Base-by-base conservation (phyloP, 345 rosid genomes). In the Arabidopsis suecica region DNA sequence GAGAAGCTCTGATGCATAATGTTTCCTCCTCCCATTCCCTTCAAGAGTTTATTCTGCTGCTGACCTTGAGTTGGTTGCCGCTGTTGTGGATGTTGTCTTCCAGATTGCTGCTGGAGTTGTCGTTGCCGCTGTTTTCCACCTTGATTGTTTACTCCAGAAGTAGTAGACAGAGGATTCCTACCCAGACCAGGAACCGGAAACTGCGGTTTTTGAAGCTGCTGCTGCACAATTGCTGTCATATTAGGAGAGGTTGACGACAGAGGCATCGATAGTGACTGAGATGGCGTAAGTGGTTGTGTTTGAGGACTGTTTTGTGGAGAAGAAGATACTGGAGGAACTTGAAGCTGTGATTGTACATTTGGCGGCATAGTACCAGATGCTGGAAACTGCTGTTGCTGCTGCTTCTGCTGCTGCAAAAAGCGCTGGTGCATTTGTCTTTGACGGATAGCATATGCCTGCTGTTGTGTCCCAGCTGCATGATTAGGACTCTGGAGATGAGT, bases 11-110 rank as follows among this genome's bases (percentile, higher is more conserved):
- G 98, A 74, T 85, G 89, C 69, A 81, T 57, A 78, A 80, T 74
- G 78, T 87, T 90, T 82, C 94, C 96, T 86, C 97, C 85, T 67
- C 91, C 96, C 48, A 81, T 83, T 64, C 94, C 98, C 82, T 90
- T 90, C 57, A 80, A 42, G 60, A 74, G 61, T 80, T 89, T 95
- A 74, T 86, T 75, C 66, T 85, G 96, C 75, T 88, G 97, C 38
- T 85, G 84, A 37, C 87, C 83, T 65, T 82, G 90, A 9, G 83
- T 49, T 53, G 80, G 86, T 20, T 84, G 93, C 66, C 92, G 86
- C 73, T 88, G 93, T 57, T 82, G 91, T 83, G 97, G 97, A 74
- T 92, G 97, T 30, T 79, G 85, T 79, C 93, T 80, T 65, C 86
- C 93, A 78, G 97, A 71, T 77, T 87, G 97, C 83, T 86, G 91